Percentiles rank a stretch among this genome's conserved stretches.
These are phyloP conservation scores for Aspergillus quadrilineatus DNA, from an alignment of 2,329 filamentous ascomycete genomes.

Conservation along the genomic window DNA sequence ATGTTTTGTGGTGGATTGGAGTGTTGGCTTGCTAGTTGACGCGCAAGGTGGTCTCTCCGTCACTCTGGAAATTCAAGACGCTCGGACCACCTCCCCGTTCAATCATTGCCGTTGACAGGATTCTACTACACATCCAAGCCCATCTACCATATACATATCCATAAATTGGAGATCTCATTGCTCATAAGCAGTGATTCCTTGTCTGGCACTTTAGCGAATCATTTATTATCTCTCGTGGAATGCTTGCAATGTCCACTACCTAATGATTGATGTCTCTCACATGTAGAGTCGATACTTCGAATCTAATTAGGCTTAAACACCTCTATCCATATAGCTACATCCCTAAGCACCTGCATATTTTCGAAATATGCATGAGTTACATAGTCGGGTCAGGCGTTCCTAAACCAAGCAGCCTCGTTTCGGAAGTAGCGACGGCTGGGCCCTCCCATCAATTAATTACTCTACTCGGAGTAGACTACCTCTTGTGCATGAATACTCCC, in stretches of 20 bases:
- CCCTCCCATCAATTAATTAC: neutral
- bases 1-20: slow-evolving; percentile 15
- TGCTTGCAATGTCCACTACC: no score
- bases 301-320: no score
- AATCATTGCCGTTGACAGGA: slow-evolving; percentile 6
- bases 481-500: neutral
- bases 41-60: slow-evolving; percentile 35
- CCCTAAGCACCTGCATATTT: neutral
- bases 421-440: neutral
- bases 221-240: no score
- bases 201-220: no score
- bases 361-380: neutral
- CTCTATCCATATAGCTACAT: no score
- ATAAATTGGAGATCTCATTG: no score
- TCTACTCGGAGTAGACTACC: neutral
- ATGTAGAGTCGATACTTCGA: no score
- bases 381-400: neutral
- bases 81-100: slow-evolving; percentile 34
- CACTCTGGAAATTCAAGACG: slow-evolving; percentile 30
- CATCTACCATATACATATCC: no score
- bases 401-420: neutral
- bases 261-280: no score
- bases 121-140: no score
- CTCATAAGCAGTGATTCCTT: no score
- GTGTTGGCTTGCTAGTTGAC: slow-evolving; percentile 19